These are phyloP conservation scores for Alternaria solani DNA, from an alignment of 2,329 filamentous ascomycete species.

Conservation along the genomic window DNA sequence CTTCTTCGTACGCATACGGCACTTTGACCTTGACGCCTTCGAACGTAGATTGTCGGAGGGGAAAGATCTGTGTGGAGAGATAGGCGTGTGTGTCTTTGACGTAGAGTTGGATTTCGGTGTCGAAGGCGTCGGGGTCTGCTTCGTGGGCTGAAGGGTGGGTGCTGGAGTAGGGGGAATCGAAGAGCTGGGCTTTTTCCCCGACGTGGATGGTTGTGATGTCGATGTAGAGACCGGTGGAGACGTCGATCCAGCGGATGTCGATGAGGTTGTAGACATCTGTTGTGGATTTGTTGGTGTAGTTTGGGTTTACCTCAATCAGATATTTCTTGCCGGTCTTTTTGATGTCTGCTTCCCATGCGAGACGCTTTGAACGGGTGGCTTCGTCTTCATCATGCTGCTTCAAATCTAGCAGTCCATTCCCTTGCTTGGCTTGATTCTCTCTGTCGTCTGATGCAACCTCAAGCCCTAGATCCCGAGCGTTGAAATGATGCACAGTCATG, in stretches of 20 bases:
- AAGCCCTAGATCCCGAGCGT: constrained; percentile 22
- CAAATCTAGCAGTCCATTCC: neutral
- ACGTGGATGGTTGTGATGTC: constrained; percentile 66
- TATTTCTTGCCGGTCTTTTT: constrained; percentile 51
- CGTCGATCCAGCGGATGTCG: constrained; percentile 69
- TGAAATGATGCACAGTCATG: constrained; percentile 63
- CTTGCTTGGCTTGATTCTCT: neutral
- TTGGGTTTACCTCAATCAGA: constrained; percentile 67
- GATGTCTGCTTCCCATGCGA: constrained; percentile 19
- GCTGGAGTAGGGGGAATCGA: neutral
- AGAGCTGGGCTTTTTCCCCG: constrained; percentile 30
- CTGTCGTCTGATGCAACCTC: neutral
- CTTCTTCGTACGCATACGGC: constrained; percentile 63
- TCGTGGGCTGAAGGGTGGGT: constrained; percentile 9
- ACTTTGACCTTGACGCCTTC: constrained; percentile 63
- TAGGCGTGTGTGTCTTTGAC: constrained; percentile 67
- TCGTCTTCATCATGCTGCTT: constrained; percentile 31
- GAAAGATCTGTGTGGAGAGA: constrained; percentile 63
- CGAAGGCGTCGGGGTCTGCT: neutral
- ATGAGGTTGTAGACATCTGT: constrained; percentile 63
- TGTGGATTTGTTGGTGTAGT: constrained; percentile 57
- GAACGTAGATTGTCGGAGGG: constrained; percentile 63
- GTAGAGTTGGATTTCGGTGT: constrained; percentile 26
- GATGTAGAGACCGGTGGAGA: constrained; percentile 66
- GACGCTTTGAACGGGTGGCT: neutral